Percentiles rank a stretch among this genome's conserved stretches.
phyloP scores from a whole-genome alignment of 192 early-diverging fungal species.

The Gigaspora rosea region DNA sequence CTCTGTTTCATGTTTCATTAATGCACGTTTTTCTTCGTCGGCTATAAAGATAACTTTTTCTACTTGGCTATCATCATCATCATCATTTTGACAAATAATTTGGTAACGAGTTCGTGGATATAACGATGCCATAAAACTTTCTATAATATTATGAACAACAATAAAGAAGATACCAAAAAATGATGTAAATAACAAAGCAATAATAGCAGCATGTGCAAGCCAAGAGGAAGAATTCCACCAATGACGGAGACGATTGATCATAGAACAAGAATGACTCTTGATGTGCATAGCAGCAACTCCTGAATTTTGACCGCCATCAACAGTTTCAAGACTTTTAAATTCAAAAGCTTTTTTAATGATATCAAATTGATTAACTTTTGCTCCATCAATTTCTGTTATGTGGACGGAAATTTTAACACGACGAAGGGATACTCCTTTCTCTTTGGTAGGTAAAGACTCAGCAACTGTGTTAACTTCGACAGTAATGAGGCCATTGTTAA shows the following conservation, averaged over 20 bases:
- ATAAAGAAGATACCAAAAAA: conserved; percentile 21
- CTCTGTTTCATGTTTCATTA: conserved; percentile 26
- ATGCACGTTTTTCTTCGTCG: conserved; percentile 29
- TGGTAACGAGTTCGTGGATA: background rate
- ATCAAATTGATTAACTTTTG: conserved; percentile 53
- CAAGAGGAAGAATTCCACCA: conserved; percentile 27
- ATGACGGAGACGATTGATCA: background rate
- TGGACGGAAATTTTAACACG: conserved; percentile 50
- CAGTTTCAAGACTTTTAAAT: conserved; percentile 48
- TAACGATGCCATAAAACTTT: background rate
- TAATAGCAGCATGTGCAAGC: background rate
- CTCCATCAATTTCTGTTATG: conserved; percentile 58
- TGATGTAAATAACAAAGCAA: conserved; percentile 11
- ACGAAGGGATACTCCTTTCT: conserved; percentile 45
- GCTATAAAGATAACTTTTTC: conserved; percentile 24
- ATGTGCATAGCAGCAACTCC: background rate
- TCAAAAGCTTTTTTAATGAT: conserved; percentile 58
- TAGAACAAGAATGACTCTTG: background rate
- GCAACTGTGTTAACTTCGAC: conserved; percentile 54
- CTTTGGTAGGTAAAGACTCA: conserved; percentile 44
- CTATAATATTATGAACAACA: background rate
- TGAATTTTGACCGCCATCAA: conserved; percentile 26
- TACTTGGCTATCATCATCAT: background rate
- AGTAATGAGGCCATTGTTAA: conserved; percentile 55
- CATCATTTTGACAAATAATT: background rate